These are phyloP conservation scores for Mucor velutinosus DNA, from an alignment of 371 early-diverging fungal genomes.

Conservation along the genomic window DNA sequence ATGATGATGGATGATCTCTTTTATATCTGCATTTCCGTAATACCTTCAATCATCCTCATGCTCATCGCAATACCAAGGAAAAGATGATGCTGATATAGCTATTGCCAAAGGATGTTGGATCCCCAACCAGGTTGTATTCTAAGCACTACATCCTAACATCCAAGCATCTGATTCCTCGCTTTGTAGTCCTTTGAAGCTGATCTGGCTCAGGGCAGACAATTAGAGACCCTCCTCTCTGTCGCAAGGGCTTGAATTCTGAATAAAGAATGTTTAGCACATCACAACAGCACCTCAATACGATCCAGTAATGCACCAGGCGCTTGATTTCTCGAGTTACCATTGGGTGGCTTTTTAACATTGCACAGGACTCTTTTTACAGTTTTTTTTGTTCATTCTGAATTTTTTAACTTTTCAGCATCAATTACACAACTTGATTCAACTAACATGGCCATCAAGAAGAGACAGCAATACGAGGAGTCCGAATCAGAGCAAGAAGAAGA, in stretches of 20 bases:
- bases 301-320: neutral
- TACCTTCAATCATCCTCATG: no score
- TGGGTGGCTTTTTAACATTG: neutral
- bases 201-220: no score
- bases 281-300: neutral
- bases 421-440: neutral
- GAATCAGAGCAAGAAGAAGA: constrained; percentile 22
- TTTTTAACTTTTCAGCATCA: neutral
- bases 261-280: no score
- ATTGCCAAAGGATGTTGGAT: no score
- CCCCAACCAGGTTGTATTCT: no score
- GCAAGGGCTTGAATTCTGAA: no score
- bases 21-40: neutral
- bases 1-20: neutral
- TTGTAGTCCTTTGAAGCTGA: no score
- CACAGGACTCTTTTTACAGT: neutral
- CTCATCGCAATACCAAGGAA: no score
- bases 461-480: constrained; percentile 7
- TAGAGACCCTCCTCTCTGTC: no score
- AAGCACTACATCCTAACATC: no score
- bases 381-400: neutral
- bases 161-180: no score
- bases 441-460: constrained; percentile 11
- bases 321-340: neutral
- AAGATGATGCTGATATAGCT: no score